phyloP scores from a whole-genome alignment of 2,329 filamentous ascomycete genomes.

The Xylariaceae sp. region DNA sequence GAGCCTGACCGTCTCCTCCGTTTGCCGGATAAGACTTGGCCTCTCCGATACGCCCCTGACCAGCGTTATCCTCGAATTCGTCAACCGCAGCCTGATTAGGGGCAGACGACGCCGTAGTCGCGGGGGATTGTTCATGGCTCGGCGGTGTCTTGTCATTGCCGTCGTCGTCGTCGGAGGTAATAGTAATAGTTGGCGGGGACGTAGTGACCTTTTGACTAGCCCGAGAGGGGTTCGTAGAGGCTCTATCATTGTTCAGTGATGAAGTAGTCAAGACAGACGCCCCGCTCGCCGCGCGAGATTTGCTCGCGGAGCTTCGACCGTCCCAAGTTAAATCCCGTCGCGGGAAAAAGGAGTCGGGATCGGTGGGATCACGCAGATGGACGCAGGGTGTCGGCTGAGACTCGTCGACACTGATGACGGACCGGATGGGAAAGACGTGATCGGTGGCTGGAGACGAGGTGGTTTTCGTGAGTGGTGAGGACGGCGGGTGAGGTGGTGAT shows the following conservation, averaged over 20 bases:
- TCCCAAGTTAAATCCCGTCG: slow-evolving; percentile 27
- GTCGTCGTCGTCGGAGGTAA: slow-evolving; percentile 2
- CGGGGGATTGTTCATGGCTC: slow-evolving; percentile 5
- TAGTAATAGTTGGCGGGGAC: neutral
- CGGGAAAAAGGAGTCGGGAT: slow-evolving; percentile 34
- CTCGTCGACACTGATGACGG: slow-evolving; percentile 66
- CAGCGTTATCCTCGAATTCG: slow-evolving; percentile 13
- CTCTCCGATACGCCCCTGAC: slow-evolving; percentile 16
- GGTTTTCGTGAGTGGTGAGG: neutral
- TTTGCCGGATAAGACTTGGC: slow-evolving; percentile 4
- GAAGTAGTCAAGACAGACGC: slow-evolving; percentile 13
- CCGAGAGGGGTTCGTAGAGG: neutral
- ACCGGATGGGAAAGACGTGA: slow-evolving; percentile 74
- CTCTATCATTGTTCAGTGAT: slow-evolving; percentile 12
- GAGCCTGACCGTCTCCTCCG: slow-evolving; percentile 6
- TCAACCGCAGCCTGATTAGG: slow-evolving; percentile 27
- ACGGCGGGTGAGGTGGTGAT: neutral
- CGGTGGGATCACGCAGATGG: slow-evolving; percentile 33
- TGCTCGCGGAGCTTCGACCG: slow-evolving; percentile 31
- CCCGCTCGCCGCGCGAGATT: slow-evolving; percentile 29
- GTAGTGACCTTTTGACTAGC: slow-evolving; percentile 15
- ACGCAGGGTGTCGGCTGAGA: slow-evolving; percentile 32
- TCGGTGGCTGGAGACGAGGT: slow-evolving; percentile 34
- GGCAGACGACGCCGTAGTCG: slow-evolving; percentile 15
- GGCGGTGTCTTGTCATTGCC: slow-evolving; percentile 16